Evolutionary conservation across 768 basidiomycete species (phyloP), one percentile per base, ranked within the genome.

Genomic region (Leccinum pellstonianum): DNA sequence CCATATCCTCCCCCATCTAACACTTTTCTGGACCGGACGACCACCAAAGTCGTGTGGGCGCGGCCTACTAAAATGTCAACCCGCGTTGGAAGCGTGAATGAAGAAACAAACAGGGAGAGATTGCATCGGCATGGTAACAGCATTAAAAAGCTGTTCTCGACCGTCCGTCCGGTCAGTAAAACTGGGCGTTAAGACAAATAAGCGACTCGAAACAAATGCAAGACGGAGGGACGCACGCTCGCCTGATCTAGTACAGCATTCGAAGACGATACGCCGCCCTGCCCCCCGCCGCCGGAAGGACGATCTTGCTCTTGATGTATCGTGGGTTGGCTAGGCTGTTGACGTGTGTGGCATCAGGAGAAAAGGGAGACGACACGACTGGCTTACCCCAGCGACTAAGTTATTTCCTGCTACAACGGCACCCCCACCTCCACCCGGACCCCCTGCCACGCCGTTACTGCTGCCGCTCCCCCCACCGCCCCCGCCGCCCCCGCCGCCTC

Each of bases 231-330:
- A 54, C 49, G 35, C 2, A 47, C 31, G 27, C 64, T 61, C 37
- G 60, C 65, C 62, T 73, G 73, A 4, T 72, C 71, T 59, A 72
- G 37, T n/a, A 57, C 73, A 0, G 60, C 15, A n/a, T 52, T 43
- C 4, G 71, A 64, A 9, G 71, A 64, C n/a, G 70, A 58, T 12
- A 61, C 54, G 37, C 27, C 54, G 5, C 60, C 54, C 41, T 66
- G 73, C 11, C 63, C 66, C 17, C 57, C 63, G 4, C 61, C 63
- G 6, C 61, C 58, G 12, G 66, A 48, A 46, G 61, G 55, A 31
- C 68, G 66, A 12, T 72, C 70, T 41, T 62, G 63, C 19, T 74
- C 72, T 23, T 70, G 70, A 21, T 64, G 70, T 41, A 62, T 23
- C 15, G 59, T 5, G 3, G 62, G 51, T 60, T 72, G 70, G 43